phyloP scores from a whole-genome alignment of 2,329 filamentous ascomycete species.

The Aspergillus nomiae region DNA sequence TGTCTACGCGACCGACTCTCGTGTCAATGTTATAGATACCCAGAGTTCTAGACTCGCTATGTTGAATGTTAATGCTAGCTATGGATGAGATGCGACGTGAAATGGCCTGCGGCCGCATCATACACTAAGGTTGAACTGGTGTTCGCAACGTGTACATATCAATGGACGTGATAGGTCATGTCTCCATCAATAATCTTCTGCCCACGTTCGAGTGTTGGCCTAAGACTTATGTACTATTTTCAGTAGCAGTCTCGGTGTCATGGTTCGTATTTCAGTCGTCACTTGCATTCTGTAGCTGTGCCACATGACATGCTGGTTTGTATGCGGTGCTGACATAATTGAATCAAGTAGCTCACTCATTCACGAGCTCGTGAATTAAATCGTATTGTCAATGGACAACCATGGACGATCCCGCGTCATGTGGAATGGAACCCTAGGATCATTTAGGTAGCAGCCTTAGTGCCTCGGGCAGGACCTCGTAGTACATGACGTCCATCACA shows the following conservation, averaged over 20 bases:
- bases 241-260: not conserved
- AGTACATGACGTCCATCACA: not conserved
- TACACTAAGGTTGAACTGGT: not conserved
- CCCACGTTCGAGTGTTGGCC: not conserved
- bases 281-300: not conserved
- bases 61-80: constrained; percentile 1
- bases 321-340: too few species aligned
- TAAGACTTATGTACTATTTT: not conserved
- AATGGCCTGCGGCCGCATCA: not conserved
- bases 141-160: not conserved
- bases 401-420: too few species aligned
- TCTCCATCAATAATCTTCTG: not conserved
- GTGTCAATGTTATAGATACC: constrained; percentile 2
- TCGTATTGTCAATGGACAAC: too few species aligned
- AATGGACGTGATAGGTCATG: not conserved
- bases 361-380: too few species aligned
- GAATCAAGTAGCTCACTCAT: too few species aligned
- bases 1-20: not conserved
- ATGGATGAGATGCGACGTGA: not conserved
- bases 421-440: not conserved
- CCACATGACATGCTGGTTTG: not conserved
- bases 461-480: not conserved
- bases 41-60: not conserved
- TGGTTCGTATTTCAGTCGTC: not conserved
- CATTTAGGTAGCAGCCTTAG: not conserved